Percentiles rank a stretch among this genome's conserved stretches.
Evolutionary conservation across 2,329 filamentous ascomycete genomes (phyloP).

Genomic region (Xylaria sp.): DNA sequence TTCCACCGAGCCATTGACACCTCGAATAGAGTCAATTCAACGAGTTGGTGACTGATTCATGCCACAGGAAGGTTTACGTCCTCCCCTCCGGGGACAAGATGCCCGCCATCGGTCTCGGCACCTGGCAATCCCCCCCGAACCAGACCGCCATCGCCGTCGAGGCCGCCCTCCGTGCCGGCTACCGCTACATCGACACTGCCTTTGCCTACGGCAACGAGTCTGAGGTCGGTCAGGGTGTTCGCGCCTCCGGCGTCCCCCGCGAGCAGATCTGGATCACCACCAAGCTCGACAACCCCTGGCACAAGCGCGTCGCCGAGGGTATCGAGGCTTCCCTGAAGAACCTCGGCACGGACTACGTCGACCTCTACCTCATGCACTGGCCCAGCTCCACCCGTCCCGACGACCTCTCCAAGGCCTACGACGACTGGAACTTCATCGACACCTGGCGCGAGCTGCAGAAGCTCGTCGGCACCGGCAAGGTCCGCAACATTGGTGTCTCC

Average conservation of each 20-base stretch:
- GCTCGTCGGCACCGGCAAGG: constrained; percentile 62
- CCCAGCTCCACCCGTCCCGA: constrained; percentile 58
- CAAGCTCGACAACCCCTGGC: constrained; percentile 77
- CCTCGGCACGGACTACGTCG: constrained; percentile 60
- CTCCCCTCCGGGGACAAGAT: constrained; percentile 76
- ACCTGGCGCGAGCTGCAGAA: constrained; percentile 72
- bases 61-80: constrained; percentile 51
- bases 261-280: constrained; percentile 68
- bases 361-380: constrained; percentile 70
- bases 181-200: constrained; percentile 72
- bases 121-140: constrained; percentile 69
- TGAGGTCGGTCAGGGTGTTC: constrained; percentile 62
- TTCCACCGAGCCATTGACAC: background rate
- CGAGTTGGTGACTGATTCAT: constrained; percentile 1
- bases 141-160: constrained; percentile 68
- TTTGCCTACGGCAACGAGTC: constrained; percentile 72
- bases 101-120: constrained; percentile 69
- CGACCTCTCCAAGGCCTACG: constrained; percentile 60
- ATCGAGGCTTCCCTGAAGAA: constrained; percentile 55
- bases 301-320: constrained; percentile 61
- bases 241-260: constrained; percentile 58
- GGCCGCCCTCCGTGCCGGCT: constrained; percentile 60
- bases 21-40: background rate
- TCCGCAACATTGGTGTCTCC: constrained; percentile 76
- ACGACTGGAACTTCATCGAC: constrained; percentile 77